Evolutionary conservation across 108 stramenopile species (phyloP).

Genomic region (Nitzschia inconspicua): DNA sequence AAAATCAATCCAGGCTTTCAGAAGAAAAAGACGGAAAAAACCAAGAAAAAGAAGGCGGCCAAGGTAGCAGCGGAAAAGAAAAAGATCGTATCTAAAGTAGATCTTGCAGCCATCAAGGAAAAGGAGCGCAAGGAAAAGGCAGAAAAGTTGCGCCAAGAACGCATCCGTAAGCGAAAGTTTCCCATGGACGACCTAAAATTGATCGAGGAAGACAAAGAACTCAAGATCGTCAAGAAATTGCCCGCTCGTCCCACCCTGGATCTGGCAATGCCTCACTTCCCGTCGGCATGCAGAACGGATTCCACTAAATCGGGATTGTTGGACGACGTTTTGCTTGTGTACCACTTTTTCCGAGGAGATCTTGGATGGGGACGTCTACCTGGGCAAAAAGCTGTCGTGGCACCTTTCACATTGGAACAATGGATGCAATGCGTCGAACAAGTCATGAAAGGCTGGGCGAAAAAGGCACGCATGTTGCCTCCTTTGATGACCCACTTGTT

Average conservation of each 20-base stretch:
- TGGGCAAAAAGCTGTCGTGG: conserved; percentile 15
- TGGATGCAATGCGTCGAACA: conserved; percentile 66
- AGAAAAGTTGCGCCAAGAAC: conserved; percentile 27
- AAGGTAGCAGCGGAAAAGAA: conserved; percentile 24
- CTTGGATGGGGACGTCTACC: conserved; percentile 43
- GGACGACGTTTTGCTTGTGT: conserved; percentile 65
- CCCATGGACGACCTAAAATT: conserved; percentile 81
- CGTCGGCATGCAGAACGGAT: conserved; percentile 19
- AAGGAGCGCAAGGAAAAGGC: conserved; percentile 28
- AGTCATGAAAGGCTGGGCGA: conserved; percentile 58
- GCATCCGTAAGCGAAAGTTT: conserved; percentile 62
- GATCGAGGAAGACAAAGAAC: conserved; percentile 76
- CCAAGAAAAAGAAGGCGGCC: conserved; percentile 39
- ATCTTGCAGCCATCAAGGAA: conserved; percentile 24
- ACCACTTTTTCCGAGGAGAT: conserved; percentile 83
- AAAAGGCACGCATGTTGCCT: conserved; percentile 55
- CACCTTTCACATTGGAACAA: conserved; percentile 60
- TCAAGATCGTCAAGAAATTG: conserved; percentile 51
- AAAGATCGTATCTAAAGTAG: conserved; percentile 30
- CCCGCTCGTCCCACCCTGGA: conserved; percentile 52
- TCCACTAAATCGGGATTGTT: conserved; percentile 10
- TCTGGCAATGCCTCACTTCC: conserved; percentile 17
- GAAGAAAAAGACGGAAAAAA: conserved; percentile 27
- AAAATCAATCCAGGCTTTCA: conserved; percentile 62
- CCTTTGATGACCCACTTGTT: conserved; percentile 78